Evolutionary conservation across 306 rosid genomes (phyloP), one percentile per base, ranked within the genome.

Genomic region (Prunus campanulata): DNA sequence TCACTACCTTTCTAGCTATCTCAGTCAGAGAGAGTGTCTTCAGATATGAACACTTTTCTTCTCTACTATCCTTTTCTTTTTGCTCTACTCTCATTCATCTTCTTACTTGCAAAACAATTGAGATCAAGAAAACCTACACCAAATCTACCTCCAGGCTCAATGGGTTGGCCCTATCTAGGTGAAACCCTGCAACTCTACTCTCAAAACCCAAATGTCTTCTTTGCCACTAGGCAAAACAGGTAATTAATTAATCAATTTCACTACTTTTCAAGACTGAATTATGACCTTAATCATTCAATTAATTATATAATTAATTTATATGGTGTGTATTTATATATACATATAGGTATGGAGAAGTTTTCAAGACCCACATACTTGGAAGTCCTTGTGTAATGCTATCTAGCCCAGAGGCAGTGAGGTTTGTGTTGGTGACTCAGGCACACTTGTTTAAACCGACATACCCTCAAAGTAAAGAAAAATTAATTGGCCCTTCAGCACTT

Each of bases 401-500:
- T 4, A 80, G 79, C 48, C 75, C 75, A 22, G 83, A 80, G 70
- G 83, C 71, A 35, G 62, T 62, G 16, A 20, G 75, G 52, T 67
- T 55, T 74, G 83, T 74, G 52, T 22, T 80, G 60, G 79, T 74
- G 60, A 74, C 79, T 16, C 57, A 60, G 6, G 66, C 83, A 52
- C 70, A 68, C 15, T 39, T 80, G 35, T 80, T 80, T 59, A 68
- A 74, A 66, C 79, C 83, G 1, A 80, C 79, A 11, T 74, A 74
- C 75, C 83, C 83, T 25, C 55, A 27, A 20, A 80, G 83, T 13
- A 80, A 80, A 19, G 83, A 80, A 32, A 44, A 59, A 32, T 27
- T 80, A 65, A 80, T 74, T 20, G 83, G 83, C 1, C 83, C 83
- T 11, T 74, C 74, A 14, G 83, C 83, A 44, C 62, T 80, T 32